Conservation (phyloP, 106 monocot genomes). For the Alisma plantagoaquatica region DNA sequence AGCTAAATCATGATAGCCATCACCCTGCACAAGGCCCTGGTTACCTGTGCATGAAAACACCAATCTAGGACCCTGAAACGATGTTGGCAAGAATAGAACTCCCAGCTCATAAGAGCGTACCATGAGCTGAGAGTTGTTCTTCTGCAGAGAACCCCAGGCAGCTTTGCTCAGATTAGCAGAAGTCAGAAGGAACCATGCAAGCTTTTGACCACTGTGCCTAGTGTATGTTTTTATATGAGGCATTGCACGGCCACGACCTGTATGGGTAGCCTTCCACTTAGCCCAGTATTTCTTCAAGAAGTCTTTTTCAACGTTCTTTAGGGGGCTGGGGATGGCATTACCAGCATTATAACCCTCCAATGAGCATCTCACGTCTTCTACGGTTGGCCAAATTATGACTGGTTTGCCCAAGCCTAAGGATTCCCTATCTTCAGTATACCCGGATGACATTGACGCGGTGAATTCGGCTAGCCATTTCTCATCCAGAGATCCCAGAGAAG, state of each 20-base stretch:
- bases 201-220: conserved; percentile 71
- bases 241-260: conserved; percentile 83
- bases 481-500: conserved; percentile 91
- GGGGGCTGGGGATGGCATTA: conserved; percentile 83
- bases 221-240: conserved; percentile 96
- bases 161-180: conserved; percentile 99
- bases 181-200: conserved; percentile 95
- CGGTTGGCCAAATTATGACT: conserved; percentile 84
- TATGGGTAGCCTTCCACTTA: conserved; percentile 83
- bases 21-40: neutral
- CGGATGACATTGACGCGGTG: conserved; percentile 55
- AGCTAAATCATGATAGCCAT: neutral
- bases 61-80: neutral
- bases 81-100: neutral
- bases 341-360: conserved; percentile 95
- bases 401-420: conserved; percentile 66
- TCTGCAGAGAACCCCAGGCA: conserved; percentile 98
- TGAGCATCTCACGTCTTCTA: conserved; percentile 93
- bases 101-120: conserved; percentile 94
- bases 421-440: conserved; percentile 43
- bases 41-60: neutral
- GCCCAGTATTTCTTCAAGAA: conserved; percentile 92
- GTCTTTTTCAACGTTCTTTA: conserved; percentile 95
- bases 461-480: conserved; percentile 92
- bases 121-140: conserved; percentile 90